Percentiles rank a stretch among this genome's conserved stretches.
Evolutionary conservation across 768 basidiomycete genomes (phyloP).

Genomic region (Lactarius sp.): DNA sequence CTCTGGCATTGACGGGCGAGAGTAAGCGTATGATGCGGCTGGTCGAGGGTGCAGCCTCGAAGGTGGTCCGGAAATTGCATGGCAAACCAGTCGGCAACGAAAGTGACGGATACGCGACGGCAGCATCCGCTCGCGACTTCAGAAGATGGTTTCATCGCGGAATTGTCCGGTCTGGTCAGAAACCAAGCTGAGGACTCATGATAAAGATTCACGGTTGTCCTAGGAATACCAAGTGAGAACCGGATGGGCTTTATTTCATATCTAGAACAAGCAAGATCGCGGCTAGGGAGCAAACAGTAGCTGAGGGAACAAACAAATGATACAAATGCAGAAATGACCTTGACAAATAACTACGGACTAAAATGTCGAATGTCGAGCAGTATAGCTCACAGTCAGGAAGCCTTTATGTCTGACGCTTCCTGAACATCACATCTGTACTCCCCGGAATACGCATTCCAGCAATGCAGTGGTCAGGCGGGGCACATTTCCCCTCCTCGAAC

Average conservation of each 20-base stretch:
- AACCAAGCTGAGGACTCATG: neutral
- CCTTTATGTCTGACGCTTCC: neutral
- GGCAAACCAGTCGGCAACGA: neutral
- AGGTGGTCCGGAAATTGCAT: neutral
- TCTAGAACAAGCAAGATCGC: too few relatives aligned
- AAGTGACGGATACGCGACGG: too few relatives aligned
- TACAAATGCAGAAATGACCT: too few relatives aligned
- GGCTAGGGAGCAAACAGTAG: too few relatives aligned
- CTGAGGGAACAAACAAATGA: neutral
- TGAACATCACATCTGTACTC: neutral
- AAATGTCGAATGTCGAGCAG: neutral
- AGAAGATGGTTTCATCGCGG: too few relatives aligned
- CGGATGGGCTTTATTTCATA: neutral
- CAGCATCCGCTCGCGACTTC: too few relatives aligned
- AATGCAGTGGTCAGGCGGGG: neutral
- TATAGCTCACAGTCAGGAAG: neutral
- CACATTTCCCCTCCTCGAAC: slow-evolving; percentile 25
- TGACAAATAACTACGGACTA: neutral
- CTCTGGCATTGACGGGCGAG: slow-evolving; percentile 7
- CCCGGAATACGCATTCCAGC: neutral
- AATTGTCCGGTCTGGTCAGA: neutral
- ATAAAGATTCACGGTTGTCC: neutral
- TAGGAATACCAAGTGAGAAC: neutral
- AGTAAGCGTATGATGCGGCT: neutral
- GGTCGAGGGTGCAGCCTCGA: neutral